Evolutionary conservation across 2,329 filamentous ascomycete genomes (phyloP), one percentile per base, ranked within the genome.

Genomic region (Alternaria sp.): DNA sequence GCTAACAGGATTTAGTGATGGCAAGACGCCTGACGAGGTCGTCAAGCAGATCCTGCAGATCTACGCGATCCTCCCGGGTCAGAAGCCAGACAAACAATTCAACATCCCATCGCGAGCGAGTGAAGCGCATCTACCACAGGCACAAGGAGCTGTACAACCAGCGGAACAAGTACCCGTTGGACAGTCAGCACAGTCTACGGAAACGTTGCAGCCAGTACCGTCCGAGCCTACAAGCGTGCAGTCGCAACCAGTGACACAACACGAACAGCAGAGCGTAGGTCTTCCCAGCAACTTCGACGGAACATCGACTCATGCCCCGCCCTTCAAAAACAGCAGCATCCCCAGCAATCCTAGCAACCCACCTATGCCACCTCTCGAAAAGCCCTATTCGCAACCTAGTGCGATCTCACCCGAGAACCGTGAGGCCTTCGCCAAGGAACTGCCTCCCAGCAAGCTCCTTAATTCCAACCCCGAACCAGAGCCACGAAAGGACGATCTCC

Each of bases 1-100:
- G 44, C 60, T 71, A 55, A 70, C 61, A 37, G 33, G 44, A n/a
- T 56, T 9, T 54, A 75, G 75, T 68, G 89, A 94, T 71, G 85
- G 84, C 49, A 81, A 87, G 25, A 87, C 90, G 5, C 88, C 92
- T 1, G 83, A 91, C 70, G 86, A 91, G 69, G 90, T 93, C 74
- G 86, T 88, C 6, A 87, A 96, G 75, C 95, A 98, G 78, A 94
- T 98, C 59, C 85, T 96, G 71, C 86, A 91, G 23, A 94, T 98
- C 63, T 92, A 93, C 37, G 93, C 96, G 2, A 92, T 99, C 63
- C 77, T 98, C 25, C 88, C 88, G 43, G 94, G 93, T 30, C 93
- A 97, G 78, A 88, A 86, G 71, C 78, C 83, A 23, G 81, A 82
- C 45, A 81, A 85, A 58, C 72, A 74, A 82, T 85, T 77, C 87